Evolutionary conservation across 495 filamentous ascomycete species (phyloP).

Genomic region (Parmelia sp.): DNA sequence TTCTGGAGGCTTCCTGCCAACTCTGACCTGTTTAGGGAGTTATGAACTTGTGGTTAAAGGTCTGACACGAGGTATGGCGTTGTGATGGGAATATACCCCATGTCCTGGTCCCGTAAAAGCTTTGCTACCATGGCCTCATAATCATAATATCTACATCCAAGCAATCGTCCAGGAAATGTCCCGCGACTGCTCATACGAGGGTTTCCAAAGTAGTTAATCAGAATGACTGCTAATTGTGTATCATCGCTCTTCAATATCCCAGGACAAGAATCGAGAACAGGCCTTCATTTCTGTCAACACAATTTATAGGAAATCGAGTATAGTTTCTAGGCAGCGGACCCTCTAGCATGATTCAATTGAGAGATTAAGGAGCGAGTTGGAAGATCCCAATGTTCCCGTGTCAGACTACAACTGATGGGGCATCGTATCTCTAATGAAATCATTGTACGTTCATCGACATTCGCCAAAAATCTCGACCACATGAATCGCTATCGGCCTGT

Average conservation of each 20-base stretch:
- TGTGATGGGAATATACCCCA: conserved; percentile 12
- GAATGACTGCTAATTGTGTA: not conserved
- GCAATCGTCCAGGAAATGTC: not conserved
- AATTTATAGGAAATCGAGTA: not conserved
- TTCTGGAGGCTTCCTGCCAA: not conserved
- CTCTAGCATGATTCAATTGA: not conserved
- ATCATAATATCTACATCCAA: not conserved
- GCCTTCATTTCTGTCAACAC: not conserved
- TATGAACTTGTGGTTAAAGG: conserved; percentile 79
- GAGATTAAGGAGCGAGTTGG: not conserved
- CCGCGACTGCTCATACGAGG: not conserved
- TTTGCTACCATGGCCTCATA: not conserved
- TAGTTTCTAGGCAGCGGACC: not conserved
- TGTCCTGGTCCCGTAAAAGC: not conserved
- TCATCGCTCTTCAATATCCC: not conserved
- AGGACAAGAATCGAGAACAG: not conserved
- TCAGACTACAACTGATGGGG: not conserved
- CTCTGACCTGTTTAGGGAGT: conserved; percentile 49
- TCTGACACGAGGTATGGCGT: conserved; percentile 37
- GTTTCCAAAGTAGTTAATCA: not conserved
- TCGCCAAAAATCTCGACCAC: not conserved
- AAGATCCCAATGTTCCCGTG: not conserved
- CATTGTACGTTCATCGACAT: not conserved
- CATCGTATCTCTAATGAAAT: not conserved
- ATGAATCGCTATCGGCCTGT: not conserved